Base-by-base conservation (phyloP, 768 basidiomycete species). In the Phaeolepiota aurea region DNA sequence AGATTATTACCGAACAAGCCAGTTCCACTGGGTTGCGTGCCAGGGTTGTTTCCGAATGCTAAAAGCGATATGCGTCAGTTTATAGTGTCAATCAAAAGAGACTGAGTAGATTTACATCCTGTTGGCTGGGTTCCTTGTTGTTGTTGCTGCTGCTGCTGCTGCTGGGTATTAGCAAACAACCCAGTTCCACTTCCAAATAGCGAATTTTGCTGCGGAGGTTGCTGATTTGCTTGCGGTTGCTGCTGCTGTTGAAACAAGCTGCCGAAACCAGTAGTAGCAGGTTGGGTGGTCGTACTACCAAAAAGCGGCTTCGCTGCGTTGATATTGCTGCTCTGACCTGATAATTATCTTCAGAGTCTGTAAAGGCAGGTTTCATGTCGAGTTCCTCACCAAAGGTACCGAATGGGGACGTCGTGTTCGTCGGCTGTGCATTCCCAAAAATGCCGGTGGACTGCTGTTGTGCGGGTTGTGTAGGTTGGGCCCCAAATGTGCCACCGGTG, bases 281-380 rank as follows among this genome's bases (percentile, higher is more conserved):
- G 64, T 44, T 77, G 71, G 5, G 65, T 38, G 16, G 69, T 47
- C 23, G 51, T 45, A 20, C 20, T 35, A 20, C 76, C 74, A 41
- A 79, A 79, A 18, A 76, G 52, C 3, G 75, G 64, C 43, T 77
- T 75, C 1, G 32, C 10, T 14, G 61, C 44, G 38, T 51, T 53
- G 38, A 36, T 43, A 28, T 47, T 46, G 5, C n/a, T n/a, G n/a
- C n/a, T n/a, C n/a, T n/a, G n/a, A n/a, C n/a, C n/a, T n/a, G n/a
- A n/a, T n/a, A n/a, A n/a, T n/a, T n/a, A n/a, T n/a, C n/a, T n/a
- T n/a, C n/a, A n/a, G n/a, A n/a, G n/a, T n/a, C n/a, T n/a, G n/a
- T n/a, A n/a, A n/a, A n/a, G n/a, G n/a, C n/a, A n/a, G n/a, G n/a
- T n/a, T n/a, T n/a, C n/a, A n/a, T n/a, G n/a, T n/a, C n/a, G n/a